Evolutionary conservation across 2,329 filamentous ascomycete genomes (phyloP).

Genomic region (Ophiostoma triangulosporum): DNA sequence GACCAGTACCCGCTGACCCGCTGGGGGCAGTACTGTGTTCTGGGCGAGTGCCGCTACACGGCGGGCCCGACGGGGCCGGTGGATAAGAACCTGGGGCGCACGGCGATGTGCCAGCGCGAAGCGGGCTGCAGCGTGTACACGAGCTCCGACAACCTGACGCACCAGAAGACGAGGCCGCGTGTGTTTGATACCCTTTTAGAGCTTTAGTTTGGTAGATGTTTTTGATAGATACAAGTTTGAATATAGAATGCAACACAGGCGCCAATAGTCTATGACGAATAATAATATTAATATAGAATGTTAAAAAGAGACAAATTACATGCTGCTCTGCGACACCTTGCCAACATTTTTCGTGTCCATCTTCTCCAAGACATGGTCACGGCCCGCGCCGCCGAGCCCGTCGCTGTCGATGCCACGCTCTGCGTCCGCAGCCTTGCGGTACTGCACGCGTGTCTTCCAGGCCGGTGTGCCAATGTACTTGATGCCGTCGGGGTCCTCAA

Average conservation of each 20-base stretch:
- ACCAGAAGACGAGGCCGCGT: slow-evolving; percentile 4
- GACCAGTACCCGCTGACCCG: slow-evolving; percentile 13
- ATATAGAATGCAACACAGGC: too few relatives aligned
- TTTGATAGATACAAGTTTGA: too few relatives aligned
- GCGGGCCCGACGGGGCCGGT: slow-evolving; percentile 16
- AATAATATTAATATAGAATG: background rate
- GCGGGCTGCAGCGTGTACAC: slow-evolving; percentile 11
- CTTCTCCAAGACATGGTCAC: too few relatives aligned
- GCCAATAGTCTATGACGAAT: too few relatives aligned
- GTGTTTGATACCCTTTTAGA: too few relatives aligned
- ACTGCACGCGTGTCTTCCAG: slow-evolving; percentile 28
- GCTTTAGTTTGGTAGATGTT: too few relatives aligned
- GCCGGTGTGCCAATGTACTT: slow-evolving; percentile 27
- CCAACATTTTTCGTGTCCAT: background rate
- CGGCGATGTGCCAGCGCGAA: slow-evolving; percentile 14
- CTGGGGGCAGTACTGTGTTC: slow-evolving; percentile 15
- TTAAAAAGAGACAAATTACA: background rate
- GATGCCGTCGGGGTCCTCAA: slow-evolving; percentile 25
- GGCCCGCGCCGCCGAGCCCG: too few relatives aligned
- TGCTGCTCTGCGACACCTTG: background rate
- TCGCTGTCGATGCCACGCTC: slow-evolving; percentile 19
- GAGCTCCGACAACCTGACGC: slow-evolving; percentile 13
- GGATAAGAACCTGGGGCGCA: slow-evolving; percentile 15
- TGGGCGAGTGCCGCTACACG: slow-evolving; percentile 15
- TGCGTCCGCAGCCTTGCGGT: slow-evolving; percentile 18